Base-by-base conservation (phyloP, 2,329 filamentous ascomycete genomes). In the Mycosphaerella sp. region DNA sequence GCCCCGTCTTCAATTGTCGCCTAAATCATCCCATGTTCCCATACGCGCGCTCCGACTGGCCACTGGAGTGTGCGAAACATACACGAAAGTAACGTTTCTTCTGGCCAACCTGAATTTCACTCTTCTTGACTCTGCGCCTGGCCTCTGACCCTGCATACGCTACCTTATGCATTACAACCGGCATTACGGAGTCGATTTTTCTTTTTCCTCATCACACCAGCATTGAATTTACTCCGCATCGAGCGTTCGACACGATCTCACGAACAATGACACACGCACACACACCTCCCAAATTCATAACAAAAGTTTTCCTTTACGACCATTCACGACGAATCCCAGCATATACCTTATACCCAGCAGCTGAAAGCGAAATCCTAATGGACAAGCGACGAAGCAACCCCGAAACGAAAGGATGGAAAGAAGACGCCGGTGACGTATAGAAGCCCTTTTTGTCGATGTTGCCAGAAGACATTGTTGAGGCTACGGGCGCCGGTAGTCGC, bases 1-100 rank as follows among this genome's bases (percentile, higher is more conserved):
- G 70, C 72, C 55, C 68, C 74, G 56, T 70, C 74, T 31, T 65
- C 74, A 52, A 68, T 75, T 48, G 72, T 73, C 56, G 74, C 74
- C 60, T 77, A 76, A 56, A 56, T 12, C 23, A 31, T 51, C 34
- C 14, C 38, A 38, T 48, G 9, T 29, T 47, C 32, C 12, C 45
- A 14, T 39, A 39, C 23, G 56, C 50, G 51, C 46, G 42, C 56
- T 54, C 50, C 55, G 56, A 51, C 49, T 56, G 58, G 62, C 62
- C 59, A 51, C 51, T 50, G 49, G 52, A 41, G 46, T 51, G 47
- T 34, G 43, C 48, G 17, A 38, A 11, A 47, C 51, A 44, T 53
- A 38, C 44, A 47, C 41, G 48, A 51, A 51, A 51, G 40, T 40
- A 51, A 31, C 31, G 7, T 51, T 44, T 26, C 12, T 60, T 63